Percentiles rank a stretch among this genome's conserved stretches.
These are phyloP conservation scores for Orbilia brochopaga DNA, from an alignment of 2,329 filamentous ascomycete genomes.

Conservation along the genomic window DNA sequence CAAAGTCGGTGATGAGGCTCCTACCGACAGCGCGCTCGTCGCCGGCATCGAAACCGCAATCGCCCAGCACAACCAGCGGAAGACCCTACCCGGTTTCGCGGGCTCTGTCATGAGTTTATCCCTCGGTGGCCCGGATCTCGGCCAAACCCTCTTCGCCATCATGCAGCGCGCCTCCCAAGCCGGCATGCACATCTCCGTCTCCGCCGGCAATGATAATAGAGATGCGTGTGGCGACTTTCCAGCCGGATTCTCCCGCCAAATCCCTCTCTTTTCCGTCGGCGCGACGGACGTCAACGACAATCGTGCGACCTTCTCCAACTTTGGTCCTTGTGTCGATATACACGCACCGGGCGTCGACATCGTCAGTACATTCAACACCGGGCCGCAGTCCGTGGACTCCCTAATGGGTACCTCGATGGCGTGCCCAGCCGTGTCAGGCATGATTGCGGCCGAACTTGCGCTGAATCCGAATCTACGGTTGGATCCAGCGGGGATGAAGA, in stretches of 20 bases:
- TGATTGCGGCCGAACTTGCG: constrained; percentile 51
- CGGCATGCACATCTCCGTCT: constrained; percentile 60
- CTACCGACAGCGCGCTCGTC: constrained; percentile 56
- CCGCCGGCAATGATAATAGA: constrained; percentile 58
- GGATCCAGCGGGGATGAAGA: constrained; percentile 50
- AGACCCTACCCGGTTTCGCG: constrained; percentile 56
- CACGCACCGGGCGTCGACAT: constrained; percentile 66
- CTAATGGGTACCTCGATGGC: constrained; percentile 63
- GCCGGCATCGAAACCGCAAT: constrained; percentile 59
- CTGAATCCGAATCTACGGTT: constrained; percentile 31
- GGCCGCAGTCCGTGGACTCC: constrained; percentile 61
- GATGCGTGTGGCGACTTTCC: constrained; percentile 55
- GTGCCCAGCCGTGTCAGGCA: constrained; percentile 58
- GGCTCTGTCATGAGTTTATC: constrained; percentile 65
- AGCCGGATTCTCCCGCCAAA: constrained; percentile 57
- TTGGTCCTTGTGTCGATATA: constrained; percentile 63
- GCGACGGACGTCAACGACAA: constrained; percentile 57
- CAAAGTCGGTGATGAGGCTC: constrained; percentile 58
- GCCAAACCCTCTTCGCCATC: constrained; percentile 8
- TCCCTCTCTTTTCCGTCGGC: constrained; percentile 59
- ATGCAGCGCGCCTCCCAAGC: constrained; percentile 51
- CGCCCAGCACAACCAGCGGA: constrained; percentile 59
- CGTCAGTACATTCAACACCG: constrained; percentile 63
- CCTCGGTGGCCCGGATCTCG: constrained; percentile 60
- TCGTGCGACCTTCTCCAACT: constrained; percentile 60